A percentile compares a stretch with the other conserved stretches of the same genome.
phyloP scores from a whole-genome alignment of 2,329 filamentous ascomycete species.

The Hypoxylon sp. region DNA sequence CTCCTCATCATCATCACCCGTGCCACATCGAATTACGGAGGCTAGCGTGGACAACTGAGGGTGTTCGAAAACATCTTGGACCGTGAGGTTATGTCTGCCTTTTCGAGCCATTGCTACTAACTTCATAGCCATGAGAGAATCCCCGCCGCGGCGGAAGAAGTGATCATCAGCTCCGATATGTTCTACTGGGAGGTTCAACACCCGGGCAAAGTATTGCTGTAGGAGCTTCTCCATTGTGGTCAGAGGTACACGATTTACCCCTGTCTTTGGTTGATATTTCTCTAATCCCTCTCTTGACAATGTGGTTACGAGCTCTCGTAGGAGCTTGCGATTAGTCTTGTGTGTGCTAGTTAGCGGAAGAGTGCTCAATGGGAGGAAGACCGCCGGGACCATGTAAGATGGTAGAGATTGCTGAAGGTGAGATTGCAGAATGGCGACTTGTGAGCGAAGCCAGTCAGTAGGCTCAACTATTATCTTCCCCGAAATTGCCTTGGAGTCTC shows the following conservation, averaged over 20 bases:
- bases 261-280: not conserved
- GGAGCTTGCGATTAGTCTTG: not conserved
- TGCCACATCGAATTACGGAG: too few relatives aligned
- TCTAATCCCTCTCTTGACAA: too few relatives aligned
- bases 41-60: too few relatives aligned
- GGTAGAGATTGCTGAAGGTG: not conserved
- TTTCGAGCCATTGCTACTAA: not conserved
- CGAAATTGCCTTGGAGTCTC: not conserved
- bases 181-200: not conserved
- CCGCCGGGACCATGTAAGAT: slow-evolving; percentile 7
- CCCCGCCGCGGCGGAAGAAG: not conserved
- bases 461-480: not conserved
- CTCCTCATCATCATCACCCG: too few relatives aligned
- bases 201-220: not conserved
- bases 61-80: too few relatives aligned
- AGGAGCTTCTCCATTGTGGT: not conserved
- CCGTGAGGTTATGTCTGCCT: too few relatives aligned
- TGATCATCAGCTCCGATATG: not conserved
- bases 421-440: not conserved
- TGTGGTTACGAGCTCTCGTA: not conserved
- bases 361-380: slow-evolving; percentile 1
- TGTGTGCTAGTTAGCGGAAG: not conserved
- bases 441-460: not conserved
- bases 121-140: slow-evolving; percentile 4
- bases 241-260: not conserved